Percentiles rank a stretch among this genome's conserved stretches.
phyloP scores from a whole-genome alignment of 169 alveolate species.

The Plasmodium sp. region DNA sequence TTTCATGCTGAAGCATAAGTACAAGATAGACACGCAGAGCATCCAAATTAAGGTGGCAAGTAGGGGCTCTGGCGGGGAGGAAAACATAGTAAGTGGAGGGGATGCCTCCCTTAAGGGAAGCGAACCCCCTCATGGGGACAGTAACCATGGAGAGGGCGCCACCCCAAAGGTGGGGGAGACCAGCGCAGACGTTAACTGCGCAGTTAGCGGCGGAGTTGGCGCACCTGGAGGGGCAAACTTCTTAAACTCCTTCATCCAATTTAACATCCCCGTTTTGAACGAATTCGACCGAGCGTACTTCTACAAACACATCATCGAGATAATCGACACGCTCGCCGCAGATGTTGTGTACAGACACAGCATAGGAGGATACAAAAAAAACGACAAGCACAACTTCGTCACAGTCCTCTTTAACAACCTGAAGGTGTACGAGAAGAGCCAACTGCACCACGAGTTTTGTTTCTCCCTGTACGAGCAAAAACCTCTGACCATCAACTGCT shows the following conservation, averaged over 20 bases:
- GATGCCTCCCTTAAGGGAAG: not conserved
- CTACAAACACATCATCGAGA: constrained; percentile 55
- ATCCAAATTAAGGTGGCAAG: constrained; percentile 14
- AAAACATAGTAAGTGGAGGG: not conserved
- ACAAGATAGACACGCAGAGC: constrained; percentile 11
- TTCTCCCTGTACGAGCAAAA: constrained; percentile 13
- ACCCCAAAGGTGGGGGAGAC: not conserved
- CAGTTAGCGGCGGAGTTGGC: not conserved
- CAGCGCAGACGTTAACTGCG: not conserved
- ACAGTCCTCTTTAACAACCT: constrained; percentile 57
- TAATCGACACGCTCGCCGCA: constrained; percentile 59
- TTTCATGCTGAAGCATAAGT: constrained; percentile 11
- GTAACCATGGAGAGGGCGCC: not conserved
- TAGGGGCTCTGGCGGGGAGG: not conserved
- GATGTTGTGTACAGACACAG: constrained; percentile 67
- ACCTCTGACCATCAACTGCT: constrained; percentile 49
- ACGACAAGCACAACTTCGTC: constrained; percentile 39
- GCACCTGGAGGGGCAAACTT: not conserved
- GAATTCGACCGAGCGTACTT: constrained; percentile 14
- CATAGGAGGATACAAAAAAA: constrained; percentile 45
- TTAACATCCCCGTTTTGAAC: constrained; percentile 45
- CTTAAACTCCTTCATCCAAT: constrained; percentile 37
- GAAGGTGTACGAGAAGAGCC: constrained; percentile 21
- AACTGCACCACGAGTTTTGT: constrained; percentile 48
- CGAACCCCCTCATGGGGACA: not conserved